Evolutionary conservation across 495 filamentous ascomycete species (phyloP).

Genomic region (Aspergillus panamensis): DNA sequence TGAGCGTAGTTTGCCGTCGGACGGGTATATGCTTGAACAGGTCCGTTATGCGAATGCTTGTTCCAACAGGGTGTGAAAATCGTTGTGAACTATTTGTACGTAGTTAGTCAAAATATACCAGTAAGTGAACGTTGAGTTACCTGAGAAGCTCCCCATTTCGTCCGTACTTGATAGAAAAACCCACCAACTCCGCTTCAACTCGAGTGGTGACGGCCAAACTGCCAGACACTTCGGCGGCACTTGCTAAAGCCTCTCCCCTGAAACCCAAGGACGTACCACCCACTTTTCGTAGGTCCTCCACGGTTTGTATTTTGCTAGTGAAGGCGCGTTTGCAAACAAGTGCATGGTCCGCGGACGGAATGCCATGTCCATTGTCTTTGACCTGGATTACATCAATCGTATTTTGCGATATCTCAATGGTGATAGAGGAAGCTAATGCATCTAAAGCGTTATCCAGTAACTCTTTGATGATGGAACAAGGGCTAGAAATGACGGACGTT

Average conservation of each 20-base stretch:
- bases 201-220: slow-evolving; percentile 66
- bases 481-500: slow-evolving; percentile 65
- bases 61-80: slow-evolving; percentile 69
- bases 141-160: slow-evolving; percentile 48
- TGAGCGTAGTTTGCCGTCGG: slow-evolving; percentile 61
- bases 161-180: slow-evolving; percentile 48
- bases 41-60: slow-evolving; percentile 64
- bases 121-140: slow-evolving; percentile 25
- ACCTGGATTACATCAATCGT: slow-evolving; percentile 81
- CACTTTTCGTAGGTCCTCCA: slow-evolving; percentile 64
- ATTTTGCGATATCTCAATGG: slow-evolving; percentile 70
- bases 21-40: slow-evolving; percentile 74
- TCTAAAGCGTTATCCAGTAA: slow-evolving; percentile 90
- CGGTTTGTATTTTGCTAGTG: slow-evolving; percentile 80
- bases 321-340: slow-evolving; percentile 64
- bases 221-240: slow-evolving; percentile 64
- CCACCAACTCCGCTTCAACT: slow-evolving; percentile 66
- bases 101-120: not conserved
- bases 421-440: slow-evolving; percentile 68
- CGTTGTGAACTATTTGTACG: slow-evolving; percentile 36
- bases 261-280: slow-evolving; percentile 78
- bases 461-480: slow-evolving; percentile 79
- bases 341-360: slow-evolving; percentile 65
- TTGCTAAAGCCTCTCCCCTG: slow-evolving; percentile 82
- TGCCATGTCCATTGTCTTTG: slow-evolving; percentile 86